Evolutionary conservation across 129 eudicot species (phyloP), one percentile per base, ranked within the genome.

Genomic region (Escallonia rubra): DNA sequence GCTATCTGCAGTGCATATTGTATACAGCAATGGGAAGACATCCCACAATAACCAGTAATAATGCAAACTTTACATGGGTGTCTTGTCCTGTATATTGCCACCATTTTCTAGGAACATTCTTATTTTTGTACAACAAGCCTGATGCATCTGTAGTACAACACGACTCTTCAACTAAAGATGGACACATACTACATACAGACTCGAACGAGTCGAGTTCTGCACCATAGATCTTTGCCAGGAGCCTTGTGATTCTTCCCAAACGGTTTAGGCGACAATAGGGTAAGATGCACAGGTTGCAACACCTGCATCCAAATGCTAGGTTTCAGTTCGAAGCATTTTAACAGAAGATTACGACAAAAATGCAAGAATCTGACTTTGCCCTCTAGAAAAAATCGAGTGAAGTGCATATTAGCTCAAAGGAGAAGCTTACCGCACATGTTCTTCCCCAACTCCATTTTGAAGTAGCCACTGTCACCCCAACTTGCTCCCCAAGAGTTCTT

Each of bases 401-500:
- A 23, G 1, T 23, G 34, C 34, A 23, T 23, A 1, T 23, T 23
- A 23, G 9, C 23, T 61, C 38, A 44, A 53, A 38, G 10, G 44
- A 57, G 6, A 63, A 41, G 74, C 98, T 72, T 80, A 89, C 97
- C 99, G 76, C 99, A 94, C 99, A 94, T 90, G 84, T 94, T 94
- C 77, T 94, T 94, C 56, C 99, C 99, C 96, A 90, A 75, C 78
- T 94, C 99, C 99, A 94, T 94, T 64, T 90, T 94, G 57, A 94
- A 94, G 78, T 89, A 94, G n/a, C 99, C 99, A 43, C 81, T 66
- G 76, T 85, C 72, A 69, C 97, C 99, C 97, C 99, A 94, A 57
- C 83, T 88, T 39, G 79, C 96, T 16, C 99, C 99, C 99, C 99
- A 94, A 8, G 99, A 94, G 81, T 94, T 94, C 81, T 94, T 94